phyloP scores from a whole-genome alignment of 345 rosid genomes.

The Bruguiera parviflora region DNA sequence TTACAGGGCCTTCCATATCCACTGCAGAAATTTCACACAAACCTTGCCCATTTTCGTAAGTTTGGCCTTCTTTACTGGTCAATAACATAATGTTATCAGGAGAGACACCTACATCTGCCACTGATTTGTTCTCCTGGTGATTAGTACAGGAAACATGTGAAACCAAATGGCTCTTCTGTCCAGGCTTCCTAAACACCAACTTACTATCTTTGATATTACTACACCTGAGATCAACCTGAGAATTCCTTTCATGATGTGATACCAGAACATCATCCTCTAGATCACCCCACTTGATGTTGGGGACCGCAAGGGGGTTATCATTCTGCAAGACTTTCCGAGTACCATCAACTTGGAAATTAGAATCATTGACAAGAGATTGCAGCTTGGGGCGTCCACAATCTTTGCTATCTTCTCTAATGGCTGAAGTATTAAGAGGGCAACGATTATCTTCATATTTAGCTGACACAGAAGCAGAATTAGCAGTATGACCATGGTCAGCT shows the following conservation, averaged over 20 bases:
- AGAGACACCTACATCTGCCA: conserved; percentile 17
- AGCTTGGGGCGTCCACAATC: conserved; percentile 21
- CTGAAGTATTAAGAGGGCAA: conserved; percentile 19
- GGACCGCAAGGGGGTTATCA: conserved; percentile 29
- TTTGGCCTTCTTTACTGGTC: conserved; percentile 23
- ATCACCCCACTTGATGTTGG: conserved; percentile 60
- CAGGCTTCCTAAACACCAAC: conserved; percentile 26
- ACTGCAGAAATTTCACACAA: conserved; percentile 23
- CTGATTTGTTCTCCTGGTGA: conserved; percentile 16
- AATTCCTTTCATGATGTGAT: conserved; percentile 26
- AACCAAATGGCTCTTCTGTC: conserved; percentile 19
- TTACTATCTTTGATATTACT: conserved; percentile 28
- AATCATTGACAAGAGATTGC: conserved; percentile 17
- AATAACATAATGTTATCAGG: conserved; percentile 12
- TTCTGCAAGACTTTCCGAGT: conserved; percentile 12
- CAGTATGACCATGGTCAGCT: conserved; percentile 17
- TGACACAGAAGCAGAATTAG: conserved; percentile 23
- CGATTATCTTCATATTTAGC: conserved; percentile 21
- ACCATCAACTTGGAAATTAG: conserved; percentile 21
- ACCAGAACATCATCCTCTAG: conserved; percentile 47
- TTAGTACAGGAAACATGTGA: conserved; percentile 17
- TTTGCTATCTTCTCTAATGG: conserved; percentile 26
- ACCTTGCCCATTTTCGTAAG: conserved; percentile 28
- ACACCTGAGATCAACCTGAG: conserved; percentile 34
- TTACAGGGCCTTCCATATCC: conserved; percentile 15